These are phyloP conservation scores for Cryptococcus floricola DNA, from an alignment of 1,284 basidiomycete species.

Conservation along the genomic window DNA sequence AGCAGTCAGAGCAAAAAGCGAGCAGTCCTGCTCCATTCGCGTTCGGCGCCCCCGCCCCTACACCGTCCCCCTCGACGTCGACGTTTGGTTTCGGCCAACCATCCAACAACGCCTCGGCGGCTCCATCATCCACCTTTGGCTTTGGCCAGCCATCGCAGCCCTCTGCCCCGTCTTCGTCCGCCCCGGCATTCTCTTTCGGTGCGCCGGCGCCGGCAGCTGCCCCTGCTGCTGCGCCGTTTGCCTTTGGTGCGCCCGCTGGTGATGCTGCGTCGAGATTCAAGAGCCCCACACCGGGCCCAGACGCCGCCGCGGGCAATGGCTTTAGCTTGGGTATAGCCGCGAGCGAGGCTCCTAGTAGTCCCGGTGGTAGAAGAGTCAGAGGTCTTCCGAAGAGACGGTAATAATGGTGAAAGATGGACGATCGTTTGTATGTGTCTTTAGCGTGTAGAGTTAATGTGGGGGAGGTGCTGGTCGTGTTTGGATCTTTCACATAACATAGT, in stretches of 20 bases:
- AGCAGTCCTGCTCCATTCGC: slow-evolving; percentile 4
- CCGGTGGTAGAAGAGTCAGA: slow-evolving; percentile 16
- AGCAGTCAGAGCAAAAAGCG: slow-evolving; percentile 2
- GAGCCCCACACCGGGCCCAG: slow-evolving; percentile 13
- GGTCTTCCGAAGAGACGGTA: slow-evolving; percentile 13
- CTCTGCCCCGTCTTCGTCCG: slow-evolving; percentile 2
- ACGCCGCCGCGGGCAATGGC: slow-evolving; percentile 7
- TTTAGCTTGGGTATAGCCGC: slow-evolving; percentile 16
- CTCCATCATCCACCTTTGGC: slow-evolving; percentile 1
- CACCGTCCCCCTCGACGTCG: slow-evolving; percentile 3
- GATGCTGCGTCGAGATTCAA: slow-evolving; percentile 10
- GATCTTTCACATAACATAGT: neutral
- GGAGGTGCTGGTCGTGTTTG: too few species aligned
- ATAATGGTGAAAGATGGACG: neutral
- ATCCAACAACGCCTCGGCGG: neutral
- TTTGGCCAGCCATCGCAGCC: slow-evolving; percentile 4
- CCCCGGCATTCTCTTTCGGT: slow-evolving; percentile 11
- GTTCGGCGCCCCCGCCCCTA: slow-evolving; percentile 6
- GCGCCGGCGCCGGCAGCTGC: slow-evolving; percentile 1
- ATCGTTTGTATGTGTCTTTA: neutral
- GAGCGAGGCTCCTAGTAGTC: slow-evolving; percentile 10
- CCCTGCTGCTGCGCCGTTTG: neutral
- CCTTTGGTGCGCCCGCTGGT: slow-evolving; percentile 4
- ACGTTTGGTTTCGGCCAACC: slow-evolving; percentile 11
- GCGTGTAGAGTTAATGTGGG: neutral